These are phyloP conservation scores for Pseudognaphalium luteoalbum DNA, from an alignment of 129 eudicot species.

Conservation along the genomic window DNA sequence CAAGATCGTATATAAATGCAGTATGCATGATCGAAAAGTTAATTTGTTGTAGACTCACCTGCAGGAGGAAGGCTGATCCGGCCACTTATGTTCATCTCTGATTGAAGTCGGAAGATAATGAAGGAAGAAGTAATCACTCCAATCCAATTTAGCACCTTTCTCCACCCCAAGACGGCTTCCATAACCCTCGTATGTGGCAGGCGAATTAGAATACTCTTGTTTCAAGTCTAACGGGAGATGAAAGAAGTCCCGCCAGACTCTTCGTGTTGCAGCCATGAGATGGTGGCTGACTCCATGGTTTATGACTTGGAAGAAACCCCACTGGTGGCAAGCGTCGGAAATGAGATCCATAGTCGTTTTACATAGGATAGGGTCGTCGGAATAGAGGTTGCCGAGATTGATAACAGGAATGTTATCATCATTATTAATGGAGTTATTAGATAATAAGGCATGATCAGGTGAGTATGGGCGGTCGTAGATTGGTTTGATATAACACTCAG, in stretches of 20 bases:
- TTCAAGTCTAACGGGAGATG: slow-evolving; percentile 55
- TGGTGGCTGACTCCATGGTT: slow-evolving; percentile 69
- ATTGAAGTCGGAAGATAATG: slow-evolving; percentile 39
- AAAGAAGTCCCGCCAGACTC: slow-evolving; percentile 65
- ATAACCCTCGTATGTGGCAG: slow-evolving; percentile 69
- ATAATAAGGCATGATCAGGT: background rate
- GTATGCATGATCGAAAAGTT: too few relatives aligned
- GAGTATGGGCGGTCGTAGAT: slow-evolving; percentile 41
- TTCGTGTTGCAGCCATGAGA: slow-evolving; percentile 43
- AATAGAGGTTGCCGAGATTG: slow-evolving; percentile 30
- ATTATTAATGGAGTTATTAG: background rate
- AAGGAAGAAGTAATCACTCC: slow-evolving; percentile 76
- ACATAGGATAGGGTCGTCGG: slow-evolving; percentile 29
- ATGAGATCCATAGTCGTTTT: slow-evolving; percentile 26
- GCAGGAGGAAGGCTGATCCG: slow-evolving; percentile 50
- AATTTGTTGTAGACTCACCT: slow-evolving; percentile 34
- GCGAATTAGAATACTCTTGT: slow-evolving; percentile 55
- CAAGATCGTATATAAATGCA: too few relatives aligned
- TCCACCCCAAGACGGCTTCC: slow-evolving; percentile 72
- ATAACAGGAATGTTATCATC: slow-evolving; percentile 40
- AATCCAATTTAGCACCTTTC: slow-evolving; percentile 61
- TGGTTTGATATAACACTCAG: slow-evolving; percentile 53
- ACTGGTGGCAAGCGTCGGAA: slow-evolving; percentile 51
- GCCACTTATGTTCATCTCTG: slow-evolving; percentile 65
- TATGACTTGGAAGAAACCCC: slow-evolving; percentile 75